Percentiles rank a stretch among this genome's conserved stretches.
These are phyloP conservation scores for Cucumis hystrix DNA, from an alignment of 306 rosid genomes.

Conservation along the genomic window DNA sequence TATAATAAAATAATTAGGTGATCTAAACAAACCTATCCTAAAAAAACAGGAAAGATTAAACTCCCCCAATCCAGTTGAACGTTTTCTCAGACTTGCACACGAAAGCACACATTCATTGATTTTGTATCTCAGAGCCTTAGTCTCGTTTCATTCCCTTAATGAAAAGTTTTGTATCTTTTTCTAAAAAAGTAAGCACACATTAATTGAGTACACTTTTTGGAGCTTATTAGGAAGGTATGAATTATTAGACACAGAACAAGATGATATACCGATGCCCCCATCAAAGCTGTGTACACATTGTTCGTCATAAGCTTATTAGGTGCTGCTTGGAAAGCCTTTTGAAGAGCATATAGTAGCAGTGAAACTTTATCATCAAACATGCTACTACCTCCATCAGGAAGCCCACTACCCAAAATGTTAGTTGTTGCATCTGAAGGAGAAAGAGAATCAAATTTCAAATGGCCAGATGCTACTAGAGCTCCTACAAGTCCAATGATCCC, in stretches of 20 bases:
- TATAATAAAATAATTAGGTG: background rate
- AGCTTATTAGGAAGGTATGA: background rate
- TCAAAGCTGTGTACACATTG: constrained; percentile 64
- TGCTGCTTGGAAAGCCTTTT: constrained; percentile 88
- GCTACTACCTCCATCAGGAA: constrained; percentile 61
- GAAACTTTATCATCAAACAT: constrained; percentile 95
- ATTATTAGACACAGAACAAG: constrained; percentile 1
- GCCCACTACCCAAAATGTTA: constrained; percentile 56
- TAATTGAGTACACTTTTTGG: background rate
- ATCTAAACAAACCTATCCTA: background rate
- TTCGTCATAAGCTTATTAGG: constrained; percentile 79
- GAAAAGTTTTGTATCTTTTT: no score
- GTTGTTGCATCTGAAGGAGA: constrained; percentile 41
- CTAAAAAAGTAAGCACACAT: background rate
- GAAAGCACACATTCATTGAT: background rate
- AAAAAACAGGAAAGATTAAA: background rate
- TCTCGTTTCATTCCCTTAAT: no score
- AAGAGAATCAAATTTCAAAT: constrained; percentile 47
- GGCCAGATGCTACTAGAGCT: constrained; percentile 77
- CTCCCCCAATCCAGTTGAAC: background rate
- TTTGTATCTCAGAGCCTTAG: no score
- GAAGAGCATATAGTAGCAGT: constrained; percentile 79
- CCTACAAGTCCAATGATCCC: constrained; percentile 78
- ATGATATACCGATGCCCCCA: constrained; percentile 87
- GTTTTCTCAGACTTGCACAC: background rate